Conservation (phyloP, 176 grass and related monocot species). For the Canna indica region DNA sequence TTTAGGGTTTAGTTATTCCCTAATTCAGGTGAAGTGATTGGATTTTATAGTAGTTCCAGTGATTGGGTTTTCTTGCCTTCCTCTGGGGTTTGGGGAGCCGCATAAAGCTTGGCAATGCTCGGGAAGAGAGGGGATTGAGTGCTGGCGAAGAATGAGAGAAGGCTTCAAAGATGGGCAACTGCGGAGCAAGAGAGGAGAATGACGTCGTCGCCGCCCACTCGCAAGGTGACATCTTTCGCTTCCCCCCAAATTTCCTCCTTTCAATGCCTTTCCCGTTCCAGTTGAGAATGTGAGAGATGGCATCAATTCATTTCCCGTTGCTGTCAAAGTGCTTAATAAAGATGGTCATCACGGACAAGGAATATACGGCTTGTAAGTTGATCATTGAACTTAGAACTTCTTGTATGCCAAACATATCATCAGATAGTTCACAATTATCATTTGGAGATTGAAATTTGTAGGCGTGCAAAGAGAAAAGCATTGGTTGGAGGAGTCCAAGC, state of each 20-base stretch:
- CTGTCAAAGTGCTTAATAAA: slow-evolving; percentile 97
- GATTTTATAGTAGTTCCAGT: no score
- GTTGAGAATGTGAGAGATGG: slow-evolving; percentile 97
- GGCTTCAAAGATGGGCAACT: slow-evolving; percentile 75
- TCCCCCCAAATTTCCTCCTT: slow-evolving; percentile 5
- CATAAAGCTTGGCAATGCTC: not conserved
- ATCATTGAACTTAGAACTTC: no score
- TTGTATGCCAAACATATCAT: no score
- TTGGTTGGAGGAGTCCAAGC: slow-evolving; percentile 42
- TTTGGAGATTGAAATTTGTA: slow-evolving; percentile 14
- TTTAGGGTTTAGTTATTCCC: no score
- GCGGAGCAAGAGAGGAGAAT: slow-evolving; percentile 96
- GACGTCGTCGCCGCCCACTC: slow-evolving; percentile 88
- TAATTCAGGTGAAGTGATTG: no score
- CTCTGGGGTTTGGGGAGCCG: not conserved
- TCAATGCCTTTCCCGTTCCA: slow-evolving; percentile 24
- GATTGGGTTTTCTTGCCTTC: not conserved
- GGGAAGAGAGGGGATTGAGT: not conserved
- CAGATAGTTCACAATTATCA: no score
- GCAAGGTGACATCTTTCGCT: slow-evolving; percentile 45
- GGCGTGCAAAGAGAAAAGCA: slow-evolving; percentile 94
- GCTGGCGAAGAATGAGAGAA: slow-evolving; percentile 52
- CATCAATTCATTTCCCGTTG: slow-evolving; percentile 84
- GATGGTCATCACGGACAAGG: slow-evolving; percentile 95
- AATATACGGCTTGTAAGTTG: slow-evolving; percentile 96